These are phyloP conservation scores for Nakazawaea populi DNA, from an alignment of 805 yeast species.

Conservation along the genomic window DNA sequence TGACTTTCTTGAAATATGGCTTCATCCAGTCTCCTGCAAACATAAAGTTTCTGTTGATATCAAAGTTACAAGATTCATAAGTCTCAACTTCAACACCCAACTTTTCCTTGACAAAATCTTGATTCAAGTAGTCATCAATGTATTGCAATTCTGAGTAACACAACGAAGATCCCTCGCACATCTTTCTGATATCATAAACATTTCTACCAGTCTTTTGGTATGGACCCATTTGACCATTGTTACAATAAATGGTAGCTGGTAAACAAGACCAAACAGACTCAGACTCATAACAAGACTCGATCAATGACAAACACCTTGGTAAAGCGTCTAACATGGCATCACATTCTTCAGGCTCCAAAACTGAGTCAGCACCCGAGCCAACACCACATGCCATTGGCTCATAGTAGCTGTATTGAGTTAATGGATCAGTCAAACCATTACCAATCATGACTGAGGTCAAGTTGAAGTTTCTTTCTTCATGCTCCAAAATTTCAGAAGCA, in stretches of 20 bases:
- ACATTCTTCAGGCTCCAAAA: slow-evolving; percentile 66
- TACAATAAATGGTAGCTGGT: slow-evolving; percentile 59
- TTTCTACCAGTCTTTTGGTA: slow-evolving; percentile 54
- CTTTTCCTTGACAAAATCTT: slow-evolving; percentile 44
- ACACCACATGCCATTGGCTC: slow-evolving; percentile 93
- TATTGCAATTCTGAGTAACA: slow-evolving; percentile 49
- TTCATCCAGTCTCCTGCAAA: slow-evolving; percentile 61
- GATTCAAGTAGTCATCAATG: slow-evolving; percentile 48
- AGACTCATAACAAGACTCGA: slow-evolving; percentile 58
- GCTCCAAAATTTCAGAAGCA: slow-evolving; percentile 49
- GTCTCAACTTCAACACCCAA: slow-evolving; percentile 51
- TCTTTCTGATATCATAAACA: slow-evolving; percentile 56
- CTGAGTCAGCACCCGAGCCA: slow-evolving; percentile 72
- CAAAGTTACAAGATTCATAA: slow-evolving; percentile 46
- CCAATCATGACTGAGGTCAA: slow-evolving; percentile 82
- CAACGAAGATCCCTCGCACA: slow-evolving; percentile 43
- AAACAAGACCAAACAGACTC: slow-evolving; percentile 54
- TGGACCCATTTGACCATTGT: slow-evolving; percentile 56
- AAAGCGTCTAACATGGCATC: slow-evolving; percentile 52
- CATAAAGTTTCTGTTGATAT: slow-evolving; percentile 41
- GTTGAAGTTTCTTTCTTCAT: slow-evolving; percentile 52
- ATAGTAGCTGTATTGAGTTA: slow-evolving; percentile 71
- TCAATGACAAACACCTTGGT: slow-evolving; percentile 60
- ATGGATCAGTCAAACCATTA: slow-evolving; percentile 86
- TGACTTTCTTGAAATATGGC: slow-evolving; percentile 54